Evolutionary conservation across 1,284 basidiomycete genomes (phyloP), one percentile per base, ranked within the genome.

Genomic region (Tremellales sp.): DNA sequence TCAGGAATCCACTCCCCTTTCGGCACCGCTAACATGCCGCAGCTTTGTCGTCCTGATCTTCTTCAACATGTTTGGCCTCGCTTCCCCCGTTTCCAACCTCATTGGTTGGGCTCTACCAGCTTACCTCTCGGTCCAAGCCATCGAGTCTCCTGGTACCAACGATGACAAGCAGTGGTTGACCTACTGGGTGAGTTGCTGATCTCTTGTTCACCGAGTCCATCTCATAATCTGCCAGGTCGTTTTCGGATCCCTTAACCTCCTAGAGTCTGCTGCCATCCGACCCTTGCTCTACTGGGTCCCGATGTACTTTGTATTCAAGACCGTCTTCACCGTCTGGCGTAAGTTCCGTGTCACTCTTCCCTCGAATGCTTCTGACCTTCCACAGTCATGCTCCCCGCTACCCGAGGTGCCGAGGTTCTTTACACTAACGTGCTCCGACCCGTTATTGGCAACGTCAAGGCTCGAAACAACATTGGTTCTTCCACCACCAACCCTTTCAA

Each of bases 261-360:
- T 67, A 51, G 73, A 75, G 60, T 68, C 63, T 22, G 57, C 72
- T 41, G 66, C 62, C 50, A 44, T 72, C 51, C 63, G 72, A 49
- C 53, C 65, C 18, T 64, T 72, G 51, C 65, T 72, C 43, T 72
- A 69, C 65, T 74, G 68, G 61, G 58, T 72, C 45, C 71, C 73
- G 38, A 63, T 88, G 84, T 93, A 92, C 74, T 94, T 84, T 68
- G 82, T 86, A 43, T 81, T 88, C 79, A 93, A 93, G 85, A 87
- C 84, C 45, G 50, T 84, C 54, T 88, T 90, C 77, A 83, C 88
- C 71, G 74, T 92, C 65, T 93, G 87, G 87, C 71, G 68, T 71
- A 47, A 59, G 68, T 67, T 8, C 24, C 27, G 12, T 40, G 5
- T 35, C 39, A 35, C 5, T 21, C 27, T 28, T 25, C 19, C 19